Base-by-base conservation (phyloP, 345 rosid species). In the Hypericum androsaemum region DNA sequence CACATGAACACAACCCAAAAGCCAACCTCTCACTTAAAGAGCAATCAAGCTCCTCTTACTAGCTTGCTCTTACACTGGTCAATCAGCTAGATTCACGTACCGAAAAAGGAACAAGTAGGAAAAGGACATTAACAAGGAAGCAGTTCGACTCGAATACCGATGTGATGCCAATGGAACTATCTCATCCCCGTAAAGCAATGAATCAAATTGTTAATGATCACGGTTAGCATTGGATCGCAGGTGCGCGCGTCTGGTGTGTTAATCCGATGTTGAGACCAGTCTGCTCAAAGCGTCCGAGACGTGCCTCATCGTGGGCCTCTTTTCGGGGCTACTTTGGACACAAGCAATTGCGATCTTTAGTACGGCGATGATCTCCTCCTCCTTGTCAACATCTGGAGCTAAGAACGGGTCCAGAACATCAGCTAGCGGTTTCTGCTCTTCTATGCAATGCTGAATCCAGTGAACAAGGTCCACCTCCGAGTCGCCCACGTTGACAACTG, bases 371-470 rank as follows among this genome's bases (percentile, higher is more conserved):
- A 92, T 80, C 75, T 88, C 95, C 55, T 88, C 97, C 72, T 92
- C 95, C 60, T 78, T 81, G 16, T 85, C 86, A 5, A 52, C 71
- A 41, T 85, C 98, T 8, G 83, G 80, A 36, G 69, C 77, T 52
- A 88, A 68, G 66, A 66, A 72, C 4, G 94, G 94, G 75, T 92
- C 94, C 51, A 92, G 71, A 65, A 88, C 90, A 65, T 88, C 94
- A 1, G 72, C 61, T 43, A 92, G 74, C 12, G 90, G 88, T 61
- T 80, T 85, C 72, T 88, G 80, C 70, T 88, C 94, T 57, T 88
- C 98, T 8, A 92, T 85, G 80, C 94, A 92, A 52, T 72, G 54
- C 64, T 83, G 83, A 61, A 92, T 74, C 97, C 95, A 92, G 41
- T 72, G 71, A 14, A 85, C 95, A 15, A 88, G 74, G 71, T 80